Evolutionary conservation across 176 grass and related monocot species (phyloP).

Genomic region (Oryza rufipogon): DNA sequence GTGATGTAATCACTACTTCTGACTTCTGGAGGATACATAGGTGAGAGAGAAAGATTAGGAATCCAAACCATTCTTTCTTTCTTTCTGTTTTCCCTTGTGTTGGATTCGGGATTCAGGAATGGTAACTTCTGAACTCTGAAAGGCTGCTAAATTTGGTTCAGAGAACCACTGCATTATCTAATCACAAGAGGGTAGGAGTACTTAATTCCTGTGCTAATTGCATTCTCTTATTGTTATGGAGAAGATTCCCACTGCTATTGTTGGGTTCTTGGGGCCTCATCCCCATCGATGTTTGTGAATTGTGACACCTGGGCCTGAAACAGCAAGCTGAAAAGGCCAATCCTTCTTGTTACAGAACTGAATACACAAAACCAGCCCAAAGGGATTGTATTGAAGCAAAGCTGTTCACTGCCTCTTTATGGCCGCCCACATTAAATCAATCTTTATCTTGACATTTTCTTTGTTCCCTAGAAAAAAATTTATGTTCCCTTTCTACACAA

Average conservation of each 20-base stretch:
- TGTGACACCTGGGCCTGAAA: conserved; percentile 22
- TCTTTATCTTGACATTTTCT: background rate
- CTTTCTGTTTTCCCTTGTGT: background rate
- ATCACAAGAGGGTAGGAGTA: background rate
- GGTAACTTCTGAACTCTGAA: background rate
- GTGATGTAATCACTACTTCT: background rate
- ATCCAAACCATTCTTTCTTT: background rate
- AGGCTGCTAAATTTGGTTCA: background rate
- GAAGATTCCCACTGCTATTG: background rate
- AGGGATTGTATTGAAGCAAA: background rate
- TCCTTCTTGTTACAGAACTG: background rate
- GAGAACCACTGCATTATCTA: conserved; percentile 18
- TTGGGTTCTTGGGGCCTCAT: conserved; percentile 10
- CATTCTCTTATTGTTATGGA: background rate
- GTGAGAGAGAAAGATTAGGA: too few relatives aligned
- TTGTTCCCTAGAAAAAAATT: background rate
- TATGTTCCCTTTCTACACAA: too few relatives aligned
- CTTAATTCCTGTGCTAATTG: background rate
- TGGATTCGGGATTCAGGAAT: background rate
- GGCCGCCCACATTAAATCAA: background rate
- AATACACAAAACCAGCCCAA: background rate
- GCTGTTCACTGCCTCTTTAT: conserved; percentile 8
- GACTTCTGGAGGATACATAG: background rate
- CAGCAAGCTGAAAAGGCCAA: too few relatives aligned
- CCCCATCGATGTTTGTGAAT: background rate